Percentiles rank a stretch among this genome's conserved stretches.
Conservation (phyloP, 495 filamentous ascomycete species). For the Penicillium cataractarum region DNA sequence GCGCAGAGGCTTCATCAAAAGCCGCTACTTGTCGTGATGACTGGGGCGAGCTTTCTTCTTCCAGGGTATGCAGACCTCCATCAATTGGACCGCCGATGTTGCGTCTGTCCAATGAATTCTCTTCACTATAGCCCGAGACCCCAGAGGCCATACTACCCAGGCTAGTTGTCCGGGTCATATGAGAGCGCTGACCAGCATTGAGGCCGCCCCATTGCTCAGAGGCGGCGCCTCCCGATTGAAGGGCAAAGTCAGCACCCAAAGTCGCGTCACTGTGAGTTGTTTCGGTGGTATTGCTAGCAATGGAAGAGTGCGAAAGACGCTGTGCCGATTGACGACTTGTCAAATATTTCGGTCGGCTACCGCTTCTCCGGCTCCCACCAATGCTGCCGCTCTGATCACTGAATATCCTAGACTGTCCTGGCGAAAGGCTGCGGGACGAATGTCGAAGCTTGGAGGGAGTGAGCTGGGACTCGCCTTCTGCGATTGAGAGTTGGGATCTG, state of each 20-base stretch:
- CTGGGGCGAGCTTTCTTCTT: constrained; percentile 56
- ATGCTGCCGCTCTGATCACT: constrained; percentile 36
- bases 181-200: constrained; percentile 45
- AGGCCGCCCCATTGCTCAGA: constrained; percentile 60
- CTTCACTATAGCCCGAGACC: constrained; percentile 75
- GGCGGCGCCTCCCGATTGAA: constrained; percentile 79
- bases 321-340: constrained; percentile 74
- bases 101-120: constrained; percentile 46
- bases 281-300: constrained; percentile 63
- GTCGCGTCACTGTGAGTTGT: constrained; percentile 68
- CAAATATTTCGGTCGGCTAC: constrained; percentile 69
- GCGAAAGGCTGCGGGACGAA: constrained; percentile 38
- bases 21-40: constrained; percentile 37
- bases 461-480: constrained; percentile 36
- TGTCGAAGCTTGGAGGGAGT: constrained; percentile 35
- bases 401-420: constrained; percentile 40
- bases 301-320: constrained; percentile 76
- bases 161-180: constrained; percentile 78
- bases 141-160: constrained; percentile 95
- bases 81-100: constrained; percentile 45
- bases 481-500: constrained; percentile 24
- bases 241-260: constrained; percentile 79
- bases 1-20: constrained; percentile 34
- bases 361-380: constrained; percentile 38
- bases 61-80: constrained; percentile 61